Evolutionary conservation across 805 yeast species (phyloP).

Genomic region (Pichia eremophila): DNA sequence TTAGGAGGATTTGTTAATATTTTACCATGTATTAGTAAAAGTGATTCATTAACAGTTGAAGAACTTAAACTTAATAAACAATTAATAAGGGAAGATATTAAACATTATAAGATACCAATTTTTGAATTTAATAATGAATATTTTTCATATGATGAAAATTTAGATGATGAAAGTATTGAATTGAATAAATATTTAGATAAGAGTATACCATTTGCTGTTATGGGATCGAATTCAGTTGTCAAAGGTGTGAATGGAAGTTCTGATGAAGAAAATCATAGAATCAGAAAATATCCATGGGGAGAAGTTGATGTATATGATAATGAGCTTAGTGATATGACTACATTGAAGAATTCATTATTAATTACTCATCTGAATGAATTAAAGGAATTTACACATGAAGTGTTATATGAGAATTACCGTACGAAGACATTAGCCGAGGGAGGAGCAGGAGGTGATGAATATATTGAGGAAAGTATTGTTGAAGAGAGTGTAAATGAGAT

Average conservation of each 20-base stretch:
- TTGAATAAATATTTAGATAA: conserved; percentile 32
- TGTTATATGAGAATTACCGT: conserved; percentile 80
- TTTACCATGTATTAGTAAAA: conserved; percentile 72
- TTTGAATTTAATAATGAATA: conserved; percentile 68
- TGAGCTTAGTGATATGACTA: conserved; percentile 69
- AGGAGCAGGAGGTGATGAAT: not conserved
- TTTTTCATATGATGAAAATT: conserved; percentile 21
- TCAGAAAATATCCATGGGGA: conserved; percentile 64
- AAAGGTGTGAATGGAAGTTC: conserved; percentile 28
- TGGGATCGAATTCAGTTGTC: conserved; percentile 41
- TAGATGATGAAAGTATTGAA: conserved; percentile 24
- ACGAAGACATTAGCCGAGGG: conserved; percentile 38
- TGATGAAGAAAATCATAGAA: conserved; percentile 9
- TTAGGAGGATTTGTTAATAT: conserved; percentile 70
- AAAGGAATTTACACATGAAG: conserved; percentile 82
- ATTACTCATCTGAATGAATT: conserved; percentile 81
- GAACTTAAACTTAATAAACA: conserved; percentile 68
- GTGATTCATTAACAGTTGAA: conserved; percentile 64
- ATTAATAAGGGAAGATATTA: conserved; percentile 69
- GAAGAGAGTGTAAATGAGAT: not conserved
- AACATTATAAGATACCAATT: conserved; percentile 58
- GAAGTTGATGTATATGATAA: conserved; percentile 49
- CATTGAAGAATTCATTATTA: conserved; percentile 68
- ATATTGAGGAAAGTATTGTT: not conserved
- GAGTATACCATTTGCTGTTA: conserved; percentile 53